A percentile compares a stretch with the other conserved stretches of the same genome.
Conservation (phyloP, 2,329 filamentous ascomycete species). For the Penicillium polonicum region DNA sequence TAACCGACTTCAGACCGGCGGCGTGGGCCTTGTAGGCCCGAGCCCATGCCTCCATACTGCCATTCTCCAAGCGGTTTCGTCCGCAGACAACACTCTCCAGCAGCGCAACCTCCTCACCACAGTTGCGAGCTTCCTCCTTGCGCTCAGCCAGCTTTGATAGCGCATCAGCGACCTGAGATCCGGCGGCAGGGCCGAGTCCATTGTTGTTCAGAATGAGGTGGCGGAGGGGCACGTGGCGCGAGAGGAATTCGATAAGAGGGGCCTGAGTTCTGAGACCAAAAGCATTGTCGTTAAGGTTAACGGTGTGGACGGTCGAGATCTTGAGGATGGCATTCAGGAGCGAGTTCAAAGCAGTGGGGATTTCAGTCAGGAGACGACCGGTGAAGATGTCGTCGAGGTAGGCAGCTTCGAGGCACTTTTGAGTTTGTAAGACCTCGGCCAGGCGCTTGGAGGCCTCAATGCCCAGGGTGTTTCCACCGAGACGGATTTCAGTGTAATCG, state of each 20-base stretch:
- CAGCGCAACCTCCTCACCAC: constrained; percentile 69
- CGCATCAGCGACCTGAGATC: constrained; percentile 83
- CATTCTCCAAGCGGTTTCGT: constrained; percentile 91
- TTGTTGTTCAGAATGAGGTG: constrained; percentile 99
- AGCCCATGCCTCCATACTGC: constrained; percentile 94
- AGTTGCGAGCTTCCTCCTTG: constrained; percentile 67
- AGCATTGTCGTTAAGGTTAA: constrained; percentile 97
- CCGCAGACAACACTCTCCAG: constrained; percentile 98
- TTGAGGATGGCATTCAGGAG: constrained; percentile 84
- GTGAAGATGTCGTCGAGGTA: constrained; percentile 99
- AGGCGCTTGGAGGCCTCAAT: constrained; percentile 83
- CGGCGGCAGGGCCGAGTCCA: constrained; percentile 87
- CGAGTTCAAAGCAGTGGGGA: constrained; percentile 81
- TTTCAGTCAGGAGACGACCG: constrained; percentile 86
- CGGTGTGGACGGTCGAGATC: constrained; percentile 79
- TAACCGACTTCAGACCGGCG: constrained; percentile 75
- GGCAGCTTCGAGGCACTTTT: constrained; percentile 76
- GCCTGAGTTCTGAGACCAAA: constrained; percentile 95
- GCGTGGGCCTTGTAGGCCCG: constrained; percentile 77
- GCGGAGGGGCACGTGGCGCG: constrained; percentile 81
- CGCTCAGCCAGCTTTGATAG: constrained; percentile 78
- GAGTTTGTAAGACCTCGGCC: constrained; percentile 77
- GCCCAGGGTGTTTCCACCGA: constrained; percentile 90
- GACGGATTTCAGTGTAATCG: constrained; percentile 73
- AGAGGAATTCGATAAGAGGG: constrained; percentile 87